phyloP scores from a whole-genome alignment of 306 rosid species.

The Prunus campanulata region DNA sequence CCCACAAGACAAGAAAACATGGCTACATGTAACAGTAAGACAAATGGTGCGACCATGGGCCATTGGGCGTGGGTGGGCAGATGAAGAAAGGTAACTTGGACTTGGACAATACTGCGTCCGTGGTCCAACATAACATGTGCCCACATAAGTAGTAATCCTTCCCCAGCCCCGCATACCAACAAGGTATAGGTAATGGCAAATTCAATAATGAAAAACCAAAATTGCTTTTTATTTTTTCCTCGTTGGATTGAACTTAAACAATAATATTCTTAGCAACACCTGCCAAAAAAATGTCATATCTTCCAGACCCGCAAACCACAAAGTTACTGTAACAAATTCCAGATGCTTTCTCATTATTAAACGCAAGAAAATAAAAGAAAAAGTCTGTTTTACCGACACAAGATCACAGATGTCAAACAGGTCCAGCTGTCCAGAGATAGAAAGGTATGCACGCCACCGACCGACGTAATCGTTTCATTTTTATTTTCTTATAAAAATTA shows the following conservation, averaged over 20 bases:
- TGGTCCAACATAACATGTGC: background rate
- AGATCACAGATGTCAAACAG: background rate
- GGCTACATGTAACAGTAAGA: background rate
- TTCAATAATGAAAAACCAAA: too few relatives aligned
- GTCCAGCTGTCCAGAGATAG: constrained; percentile 8
- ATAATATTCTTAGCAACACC: too few relatives aligned
- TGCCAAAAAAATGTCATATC: background rate
- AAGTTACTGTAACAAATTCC: too few relatives aligned
- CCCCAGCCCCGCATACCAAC: constrained; percentile 3
- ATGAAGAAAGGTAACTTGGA: background rate
- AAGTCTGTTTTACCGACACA: constrained; percentile 16
- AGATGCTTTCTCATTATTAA: too few relatives aligned
- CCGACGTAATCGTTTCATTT: too few relatives aligned
- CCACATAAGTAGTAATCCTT: background rate
- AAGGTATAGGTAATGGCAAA: background rate
- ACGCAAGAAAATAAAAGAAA: background rate
- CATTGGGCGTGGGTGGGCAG: background rate
- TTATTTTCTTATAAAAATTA: background rate
- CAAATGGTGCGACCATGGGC: background rate
- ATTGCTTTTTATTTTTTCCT: too few relatives aligned
- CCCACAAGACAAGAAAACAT: background rate
- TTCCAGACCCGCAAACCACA: too few relatives aligned
- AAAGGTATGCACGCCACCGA: background rate
- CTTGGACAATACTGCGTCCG: background rate
- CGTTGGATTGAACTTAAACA: too few relatives aligned